These are phyloP conservation scores for Sporodiniella umbellata DNA, from an alignment of 371 early-diverging fungal genomes.

Conservation along the genomic window DNA sequence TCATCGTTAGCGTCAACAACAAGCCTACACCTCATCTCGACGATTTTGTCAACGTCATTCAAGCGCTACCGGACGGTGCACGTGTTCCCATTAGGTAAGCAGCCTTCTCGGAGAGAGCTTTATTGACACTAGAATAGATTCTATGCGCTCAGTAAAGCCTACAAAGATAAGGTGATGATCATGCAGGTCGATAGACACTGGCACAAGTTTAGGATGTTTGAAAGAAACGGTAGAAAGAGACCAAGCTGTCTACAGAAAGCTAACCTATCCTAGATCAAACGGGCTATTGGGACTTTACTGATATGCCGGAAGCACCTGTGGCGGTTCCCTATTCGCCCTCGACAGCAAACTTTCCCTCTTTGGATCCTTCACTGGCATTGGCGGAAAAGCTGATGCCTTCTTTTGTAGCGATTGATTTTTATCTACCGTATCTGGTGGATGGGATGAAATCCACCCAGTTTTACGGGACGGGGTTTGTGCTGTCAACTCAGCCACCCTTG, in stretches of 20 bases:
- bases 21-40: constrained; percentile 77
- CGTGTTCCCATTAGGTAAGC: constrained; percentile 67
- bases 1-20: constrained; percentile 69
- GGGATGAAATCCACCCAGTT: constrained; percentile 62
- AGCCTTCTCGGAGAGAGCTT: not conserved
- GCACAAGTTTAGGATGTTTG: constrained; percentile 74
- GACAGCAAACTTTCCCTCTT: constrained; percentile 57
- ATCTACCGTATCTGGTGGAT: constrained; percentile 71
- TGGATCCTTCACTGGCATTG: constrained; percentile 59
- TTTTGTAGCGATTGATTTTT: constrained; percentile 70
- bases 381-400: constrained; percentile 67
- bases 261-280: constrained; percentile 44
- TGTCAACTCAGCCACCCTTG: constrained; percentile 66
- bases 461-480: constrained; percentile 73
- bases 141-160: constrained; percentile 63
- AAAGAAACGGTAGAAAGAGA: constrained; percentile 63
- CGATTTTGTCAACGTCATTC: constrained; percentile 71
- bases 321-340: constrained; percentile 50
- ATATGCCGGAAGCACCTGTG: constrained; percentile 63
- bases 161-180: constrained; percentile 76
- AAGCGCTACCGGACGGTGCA: constrained; percentile 71
- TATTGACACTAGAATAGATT: constrained; percentile 35
- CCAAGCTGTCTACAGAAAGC: not conserved
- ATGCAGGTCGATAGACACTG: constrained; percentile 85
- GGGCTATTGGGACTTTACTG: constrained; percentile 80